Base-by-base conservation (phyloP, 768 basidiomycete genomes). In the Gloeopeniophorella convolvens region DNA sequence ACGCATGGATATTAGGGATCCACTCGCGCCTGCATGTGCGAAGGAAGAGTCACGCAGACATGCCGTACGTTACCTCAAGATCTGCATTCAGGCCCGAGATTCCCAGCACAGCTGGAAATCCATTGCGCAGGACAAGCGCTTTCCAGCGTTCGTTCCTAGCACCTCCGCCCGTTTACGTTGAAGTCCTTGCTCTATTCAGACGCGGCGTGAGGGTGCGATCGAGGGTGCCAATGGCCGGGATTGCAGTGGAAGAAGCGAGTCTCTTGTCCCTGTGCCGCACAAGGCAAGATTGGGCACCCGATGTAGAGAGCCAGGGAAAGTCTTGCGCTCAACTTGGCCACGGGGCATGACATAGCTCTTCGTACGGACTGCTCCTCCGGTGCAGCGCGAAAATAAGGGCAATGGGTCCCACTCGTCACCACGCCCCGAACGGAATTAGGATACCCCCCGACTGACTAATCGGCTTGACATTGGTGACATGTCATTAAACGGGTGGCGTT, bases 131-230 rank as follows among this genome's bases (percentile, higher is more conserved):
- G 50, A 44, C 21, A 32, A 2, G 36, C 40, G 31, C 30, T 31
- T 42, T 30, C 15, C 24, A 48, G 31, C 34, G 18, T 31, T 24
- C 15, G 52, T 54, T 48, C 52, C 52, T 54, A 54, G 42, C 24
- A 32, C 39, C 23, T n/a, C n/a, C n/a, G n/a, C n/a, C n/a, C n/a
- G n/a, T n/a, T 54, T 54, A 54, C 52, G 52, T 54, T 51, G 50
- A 21, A 33, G 45, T 44, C 50, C 43, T 51, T 26, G 43, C 45
- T 45, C 50, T 45, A 45, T 42, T 45, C 39, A 43, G 46, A 54
- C 47, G 35, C 35, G 42, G 42, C 42, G 30, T 37, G 35, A 43
- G 36, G 35, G 42, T 37, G 26, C 45, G 52, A 54, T 48, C 46
- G 46, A 43, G 20, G 5, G 52, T 36, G 44, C 52, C 52, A 48